Evolutionary conservation across 1,284 basidiomycete genomes (phyloP).

Genomic region (Rhizoctonia solani): DNA sequence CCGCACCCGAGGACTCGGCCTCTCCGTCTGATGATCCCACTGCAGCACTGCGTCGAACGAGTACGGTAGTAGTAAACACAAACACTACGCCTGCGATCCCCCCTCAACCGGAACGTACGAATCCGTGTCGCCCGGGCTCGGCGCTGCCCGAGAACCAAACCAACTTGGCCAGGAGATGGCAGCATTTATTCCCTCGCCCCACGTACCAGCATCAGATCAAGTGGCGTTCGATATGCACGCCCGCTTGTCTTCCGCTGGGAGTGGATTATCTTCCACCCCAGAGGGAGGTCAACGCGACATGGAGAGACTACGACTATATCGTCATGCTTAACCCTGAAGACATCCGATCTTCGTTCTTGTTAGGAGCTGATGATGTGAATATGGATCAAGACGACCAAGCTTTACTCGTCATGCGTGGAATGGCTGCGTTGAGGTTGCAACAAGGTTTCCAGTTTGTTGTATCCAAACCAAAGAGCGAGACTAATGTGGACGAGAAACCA

Average conservation of each 20-base stretch:
- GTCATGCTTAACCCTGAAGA: slow-evolving; percentile 77
- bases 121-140: slow-evolving; percentile 65
- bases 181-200: slow-evolving; percentile 80
- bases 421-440: slow-evolving; percentile 88
- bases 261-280: slow-evolving; percentile 85
- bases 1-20: slow-evolving; percentile 18
- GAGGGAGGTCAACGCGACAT: slow-evolving; percentile 75
- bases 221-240: slow-evolving; percentile 85
- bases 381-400: slow-evolving; percentile 68
- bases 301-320: slow-evolving; percentile 80
- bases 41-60: slow-evolving; percentile 6
- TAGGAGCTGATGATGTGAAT: slow-evolving; percentile 50
- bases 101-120: slow-evolving; percentile 43
- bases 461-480: slow-evolving; percentile 45
- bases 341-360: slow-evolving; percentile 74
- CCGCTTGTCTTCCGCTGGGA: slow-evolving; percentile 87
- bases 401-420: slow-evolving; percentile 86
- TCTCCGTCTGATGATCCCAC: slow-evolving; percentile 29
- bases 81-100: slow-evolving; percentile 20
- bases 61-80: too few relatives aligned
- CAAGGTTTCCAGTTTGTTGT: slow-evolving; percentile 97
- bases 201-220: slow-evolving; percentile 88
- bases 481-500: slow-evolving; percentile 39
- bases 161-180: slow-evolving; percentile 82
- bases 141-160: slow-evolving; percentile 63